Conservation (phyloP, 1,139 yeast species). For the Scheffersomyces titani region DNA sequence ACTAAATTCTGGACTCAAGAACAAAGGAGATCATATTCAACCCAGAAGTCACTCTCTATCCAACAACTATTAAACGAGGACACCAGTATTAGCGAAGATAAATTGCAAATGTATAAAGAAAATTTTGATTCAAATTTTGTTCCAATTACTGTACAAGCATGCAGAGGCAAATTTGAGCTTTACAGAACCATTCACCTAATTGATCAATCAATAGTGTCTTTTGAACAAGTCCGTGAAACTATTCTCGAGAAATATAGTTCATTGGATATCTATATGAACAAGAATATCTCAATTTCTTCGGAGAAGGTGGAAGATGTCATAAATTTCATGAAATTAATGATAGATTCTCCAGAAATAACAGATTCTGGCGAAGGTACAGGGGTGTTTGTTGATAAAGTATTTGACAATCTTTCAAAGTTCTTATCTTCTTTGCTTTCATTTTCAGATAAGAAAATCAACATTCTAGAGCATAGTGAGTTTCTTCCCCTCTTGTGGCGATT, state of each 20-base stretch:
- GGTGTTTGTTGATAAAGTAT: conserved; percentile 11
- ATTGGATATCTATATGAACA: conserved; percentile 5
- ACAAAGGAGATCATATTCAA: neutral
- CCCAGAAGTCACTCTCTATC: neutral
- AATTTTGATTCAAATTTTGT: conserved; percentile 17
- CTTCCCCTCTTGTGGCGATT: conserved; percentile 40
- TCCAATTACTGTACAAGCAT: conserved; percentile 23
- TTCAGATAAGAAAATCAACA: conserved; percentile 22
- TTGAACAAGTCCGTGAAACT: conserved; percentile 22
- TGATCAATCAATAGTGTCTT: conserved; percentile 30
- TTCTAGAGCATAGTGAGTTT: conserved; percentile 28
- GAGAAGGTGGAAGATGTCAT: conserved; percentile 31
- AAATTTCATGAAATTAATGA: conserved; percentile 30
- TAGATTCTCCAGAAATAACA: conserved; percentile 33
- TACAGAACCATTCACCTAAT: conserved; percentile 38
- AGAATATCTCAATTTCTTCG: conserved; percentile 10
- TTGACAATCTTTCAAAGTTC: conserved; percentile 29
- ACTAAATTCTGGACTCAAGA: conserved; percentile 13
- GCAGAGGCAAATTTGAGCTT: conserved; percentile 37
- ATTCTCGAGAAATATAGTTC: conserved; percentile 31
- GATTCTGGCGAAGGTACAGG: conserved; percentile 8
- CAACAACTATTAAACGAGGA: conserved; percentile 6
- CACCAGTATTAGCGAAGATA: conserved; percentile 7
- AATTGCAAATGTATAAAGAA: conserved; percentile 11
- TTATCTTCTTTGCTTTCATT: conserved; percentile 28